phyloP scores from a whole-genome alignment of 2,329 filamentous ascomycete species.

The Cadophora luteo-olivacea region DNA sequence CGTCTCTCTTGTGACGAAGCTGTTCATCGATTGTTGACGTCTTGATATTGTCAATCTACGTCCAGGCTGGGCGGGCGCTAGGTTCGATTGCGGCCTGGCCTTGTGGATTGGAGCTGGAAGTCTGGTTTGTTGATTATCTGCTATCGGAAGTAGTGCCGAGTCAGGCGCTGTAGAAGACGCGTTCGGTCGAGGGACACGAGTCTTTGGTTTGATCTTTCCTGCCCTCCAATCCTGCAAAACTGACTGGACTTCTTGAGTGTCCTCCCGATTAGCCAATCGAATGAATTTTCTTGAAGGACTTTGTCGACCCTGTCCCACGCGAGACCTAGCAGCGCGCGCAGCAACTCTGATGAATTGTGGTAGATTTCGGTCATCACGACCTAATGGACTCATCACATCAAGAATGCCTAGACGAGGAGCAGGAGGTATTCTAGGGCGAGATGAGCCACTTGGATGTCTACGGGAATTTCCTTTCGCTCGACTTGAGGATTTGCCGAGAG shows the following conservation, averaged over 20 bases:
- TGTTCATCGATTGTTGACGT: conserved; percentile 39
- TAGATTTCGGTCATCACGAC: conserved; percentile 36
- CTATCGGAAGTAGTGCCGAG: conserved; percentile 31
- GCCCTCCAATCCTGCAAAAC: conserved; percentile 61
- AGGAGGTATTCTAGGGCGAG: conserved; percentile 11
- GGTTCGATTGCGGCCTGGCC: not conserved
- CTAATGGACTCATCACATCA: conserved; percentile 56
- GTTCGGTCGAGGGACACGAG: not conserved
- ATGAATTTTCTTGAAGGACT: conserved; percentile 64
- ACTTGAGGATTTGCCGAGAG: conserved; percentile 1
- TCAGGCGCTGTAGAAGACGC: not conserved
- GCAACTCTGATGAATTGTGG: conserved; percentile 67
- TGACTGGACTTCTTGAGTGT: conserved; percentile 63
- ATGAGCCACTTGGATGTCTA: not conserved
- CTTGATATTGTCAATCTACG: conserved; percentile 36
- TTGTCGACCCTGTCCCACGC: conserved; percentile 57
- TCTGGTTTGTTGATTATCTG: conserved; percentile 35
- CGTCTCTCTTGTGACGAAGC: conserved; percentile 41
- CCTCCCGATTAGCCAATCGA: conserved; percentile 63
- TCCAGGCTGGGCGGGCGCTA: not conserved
- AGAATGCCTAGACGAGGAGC: conserved; percentile 64
- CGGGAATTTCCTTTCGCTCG: not conserved
- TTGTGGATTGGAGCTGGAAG: conserved; percentile 19
- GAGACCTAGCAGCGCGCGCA: conserved; percentile 60
- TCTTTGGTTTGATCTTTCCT: conserved; percentile 39